Percentiles rank a stretch among this genome's conserved stretches.
These are phyloP conservation scores for Trametes gibbosa DNA, from an alignment of 768 basidiomycete species.

Conservation along the genomic window DNA sequence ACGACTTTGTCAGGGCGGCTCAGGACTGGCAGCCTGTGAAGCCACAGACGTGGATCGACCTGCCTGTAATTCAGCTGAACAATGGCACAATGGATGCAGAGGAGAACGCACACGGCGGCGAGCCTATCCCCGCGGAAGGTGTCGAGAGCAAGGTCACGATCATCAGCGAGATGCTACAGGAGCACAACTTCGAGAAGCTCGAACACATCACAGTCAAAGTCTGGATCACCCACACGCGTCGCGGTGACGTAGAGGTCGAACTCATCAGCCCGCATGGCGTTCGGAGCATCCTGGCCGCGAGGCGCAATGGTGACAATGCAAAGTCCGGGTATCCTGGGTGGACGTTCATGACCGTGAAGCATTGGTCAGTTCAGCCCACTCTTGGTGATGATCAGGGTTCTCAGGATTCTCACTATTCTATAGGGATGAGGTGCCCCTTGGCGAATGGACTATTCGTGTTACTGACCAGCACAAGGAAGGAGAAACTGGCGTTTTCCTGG, in stretches of 20 bases:
- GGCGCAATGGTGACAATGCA: slow-evolving; percentile 62
- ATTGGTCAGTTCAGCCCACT: slow-evolving; percentile 64
- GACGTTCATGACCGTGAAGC: slow-evolving; percentile 98
- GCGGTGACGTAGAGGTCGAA: slow-evolving; percentile 94
- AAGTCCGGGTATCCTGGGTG: slow-evolving; percentile 82
- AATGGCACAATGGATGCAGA: slow-evolving; percentile 55
- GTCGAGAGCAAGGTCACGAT: slow-evolving; percentile 62
- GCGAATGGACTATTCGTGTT: slow-evolving; percentile 87
- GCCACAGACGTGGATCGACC: slow-evolving; percentile 88
- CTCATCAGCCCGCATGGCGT: slow-evolving; percentile 82
- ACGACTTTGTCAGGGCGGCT: slow-evolving; percentile 76
- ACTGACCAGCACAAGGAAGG: slow-evolving; percentile 68
- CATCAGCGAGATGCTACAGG: slow-evolving; percentile 60
- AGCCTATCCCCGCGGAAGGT: slow-evolving; percentile 63
- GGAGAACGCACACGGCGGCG: slow-evolving; percentile 59
- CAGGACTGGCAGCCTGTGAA: slow-evolving; percentile 84
- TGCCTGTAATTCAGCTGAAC: slow-evolving; percentile 65
- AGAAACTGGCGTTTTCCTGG: slow-evolving; percentile 67
- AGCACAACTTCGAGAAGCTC: slow-evolving; percentile 79
- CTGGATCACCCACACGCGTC: slow-evolving; percentile 82
- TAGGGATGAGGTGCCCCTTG: slow-evolving; percentile 92
- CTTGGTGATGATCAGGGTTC: not conserved
- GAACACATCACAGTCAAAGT: slow-evolving; percentile 93
- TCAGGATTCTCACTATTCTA: slow-evolving; percentile 17
- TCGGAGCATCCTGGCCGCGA: slow-evolving; percentile 77